Conservation (phyloP, 2,329 filamentous ascomycete species). For the Cercospora sp. region DNA sequence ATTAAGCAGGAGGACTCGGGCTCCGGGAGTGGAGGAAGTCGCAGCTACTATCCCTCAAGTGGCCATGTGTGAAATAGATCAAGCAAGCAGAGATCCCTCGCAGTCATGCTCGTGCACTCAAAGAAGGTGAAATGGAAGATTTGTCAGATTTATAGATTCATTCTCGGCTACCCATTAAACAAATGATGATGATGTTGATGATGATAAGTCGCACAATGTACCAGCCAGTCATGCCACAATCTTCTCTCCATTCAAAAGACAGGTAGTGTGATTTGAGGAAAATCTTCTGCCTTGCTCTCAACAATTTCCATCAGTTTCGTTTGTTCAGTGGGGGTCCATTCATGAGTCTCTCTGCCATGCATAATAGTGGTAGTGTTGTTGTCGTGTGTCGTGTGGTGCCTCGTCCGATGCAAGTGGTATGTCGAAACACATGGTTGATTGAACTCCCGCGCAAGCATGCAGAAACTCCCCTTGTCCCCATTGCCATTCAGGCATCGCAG, state of each 20-base stretch:
- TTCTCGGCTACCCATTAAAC: slow-evolving; percentile 20
- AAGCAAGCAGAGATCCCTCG: not conserved
- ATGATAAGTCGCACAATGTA: slow-evolving; percentile 10
- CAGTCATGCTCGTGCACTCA: not conserved
- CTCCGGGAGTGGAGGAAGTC: too few relatives aligned
- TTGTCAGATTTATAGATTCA: slow-evolving; percentile 1
- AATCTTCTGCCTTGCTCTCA: not conserved
- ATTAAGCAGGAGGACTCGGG: too few relatives aligned
- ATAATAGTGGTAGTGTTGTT: not conserved
- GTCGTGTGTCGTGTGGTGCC: not conserved
- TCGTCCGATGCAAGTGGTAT: not conserved
- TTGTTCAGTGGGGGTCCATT: not conserved
- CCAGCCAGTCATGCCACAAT: slow-evolving; percentile 13
- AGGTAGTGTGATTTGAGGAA: not conserved
- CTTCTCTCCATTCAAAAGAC: not conserved
- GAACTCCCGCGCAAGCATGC: not conserved
- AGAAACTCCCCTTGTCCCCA: not conserved
- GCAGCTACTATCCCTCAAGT: too few relatives aligned
- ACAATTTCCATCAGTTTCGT: not conserved
- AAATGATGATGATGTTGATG: slow-evolving; percentile 6
- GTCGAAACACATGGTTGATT: not conserved
- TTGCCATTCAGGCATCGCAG: not conserved
- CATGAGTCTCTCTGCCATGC: slow-evolving; percentile 1
- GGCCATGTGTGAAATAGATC: too few relatives aligned
- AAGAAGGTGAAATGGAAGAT: not conserved